phyloP scores from a whole-genome alignment of 352 stramenopile species.

The Phytophthora meadii region DNA sequence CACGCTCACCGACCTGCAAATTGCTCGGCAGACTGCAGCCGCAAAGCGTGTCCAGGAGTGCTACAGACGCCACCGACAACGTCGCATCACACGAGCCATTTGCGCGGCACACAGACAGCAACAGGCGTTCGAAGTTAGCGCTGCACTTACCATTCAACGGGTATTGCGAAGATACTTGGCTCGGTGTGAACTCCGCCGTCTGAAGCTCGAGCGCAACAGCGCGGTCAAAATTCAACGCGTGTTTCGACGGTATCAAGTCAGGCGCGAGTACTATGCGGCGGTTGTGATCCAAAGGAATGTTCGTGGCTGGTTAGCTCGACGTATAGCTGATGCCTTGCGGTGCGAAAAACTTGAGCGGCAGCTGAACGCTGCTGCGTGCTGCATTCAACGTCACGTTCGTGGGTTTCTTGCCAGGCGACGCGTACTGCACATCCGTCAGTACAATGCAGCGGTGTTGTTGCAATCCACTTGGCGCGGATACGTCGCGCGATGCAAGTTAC shows the following conservation, averaged over 20 bases:
- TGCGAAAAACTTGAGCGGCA: slow-evolving; percentile 24
- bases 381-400: slow-evolving; percentile 49
- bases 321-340: slow-evolving; percentile 11
- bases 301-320: slow-evolving; percentile 32
- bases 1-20: slow-evolving; percentile 37
- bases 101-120: slow-evolving; percentile 36
- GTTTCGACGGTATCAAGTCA: slow-evolving; percentile 31
- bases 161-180: slow-evolving; percentile 39
- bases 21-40: slow-evolving; percentile 25
- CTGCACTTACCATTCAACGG: slow-evolving; percentile 43
- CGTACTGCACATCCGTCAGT: slow-evolving; percentile 17
- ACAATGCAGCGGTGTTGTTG: slow-evolving; percentile 29
- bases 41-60: slow-evolving; percentile 48
- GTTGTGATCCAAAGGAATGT: slow-evolving; percentile 48
- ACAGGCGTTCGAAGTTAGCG: slow-evolving; percentile 18
- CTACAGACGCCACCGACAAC: slow-evolving; percentile 43
- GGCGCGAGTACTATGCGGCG: slow-evolving; percentile 36
- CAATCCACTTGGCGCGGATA: slow-evolving; percentile 47
- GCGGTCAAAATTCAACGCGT: slow-evolving; percentile 52
- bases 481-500: slow-evolving; percentile 26
- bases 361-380: slow-evolving; percentile 32
- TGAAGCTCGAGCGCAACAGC: slow-evolving; percentile 25
- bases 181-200: slow-evolving; percentile 13
- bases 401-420: slow-evolving; percentile 36
- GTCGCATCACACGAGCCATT: slow-evolving; percentile 43